Evolutionary conservation across 163 green algal species (phyloP).

Genomic region (Coccomyxa subellipsoidea): DNA sequence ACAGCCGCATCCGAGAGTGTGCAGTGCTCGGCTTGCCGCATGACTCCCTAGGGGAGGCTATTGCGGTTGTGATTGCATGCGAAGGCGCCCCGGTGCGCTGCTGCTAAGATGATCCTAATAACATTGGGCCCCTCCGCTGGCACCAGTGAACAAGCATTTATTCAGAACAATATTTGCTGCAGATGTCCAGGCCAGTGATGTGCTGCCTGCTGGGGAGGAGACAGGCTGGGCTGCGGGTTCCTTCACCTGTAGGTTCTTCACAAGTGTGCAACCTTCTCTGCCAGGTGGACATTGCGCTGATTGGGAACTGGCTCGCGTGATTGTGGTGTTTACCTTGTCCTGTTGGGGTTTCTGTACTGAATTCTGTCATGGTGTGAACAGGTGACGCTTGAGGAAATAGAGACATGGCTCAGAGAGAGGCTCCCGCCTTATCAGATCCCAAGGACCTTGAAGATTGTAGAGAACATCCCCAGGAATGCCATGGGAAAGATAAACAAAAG

Average conservation of each 20-base stretch:
- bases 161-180: neutral
- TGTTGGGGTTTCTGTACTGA: neutral
- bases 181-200: neutral
- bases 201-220: neutral
- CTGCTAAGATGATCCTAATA: too few species aligned
- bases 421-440: conserved; percentile 51
- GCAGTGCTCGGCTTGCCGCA: conserved; percentile 71
- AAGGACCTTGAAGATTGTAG: conserved; percentile 28
- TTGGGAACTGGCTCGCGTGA: neutral
- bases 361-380: neutral
- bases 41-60: conserved; percentile 46
- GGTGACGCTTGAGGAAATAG: conserved; percentile 17
- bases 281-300: too few species aligned
- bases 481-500: conserved; percentile 97
- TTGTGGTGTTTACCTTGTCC: neutral
- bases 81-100: neutral
- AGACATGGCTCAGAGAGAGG: conserved; percentile 8
- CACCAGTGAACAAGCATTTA: neutral
- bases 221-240: neutral
- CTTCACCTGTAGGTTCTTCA: too few species aligned
- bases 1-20: conserved; percentile 56
- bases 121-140: neutral
- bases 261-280: too few species aligned
- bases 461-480: conserved; percentile 74
- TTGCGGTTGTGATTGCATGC: neutral